Evolutionary conservation across 495 filamentous ascomycete genomes (phyloP).

Genomic region (Sporormia fimetaria): DNA sequence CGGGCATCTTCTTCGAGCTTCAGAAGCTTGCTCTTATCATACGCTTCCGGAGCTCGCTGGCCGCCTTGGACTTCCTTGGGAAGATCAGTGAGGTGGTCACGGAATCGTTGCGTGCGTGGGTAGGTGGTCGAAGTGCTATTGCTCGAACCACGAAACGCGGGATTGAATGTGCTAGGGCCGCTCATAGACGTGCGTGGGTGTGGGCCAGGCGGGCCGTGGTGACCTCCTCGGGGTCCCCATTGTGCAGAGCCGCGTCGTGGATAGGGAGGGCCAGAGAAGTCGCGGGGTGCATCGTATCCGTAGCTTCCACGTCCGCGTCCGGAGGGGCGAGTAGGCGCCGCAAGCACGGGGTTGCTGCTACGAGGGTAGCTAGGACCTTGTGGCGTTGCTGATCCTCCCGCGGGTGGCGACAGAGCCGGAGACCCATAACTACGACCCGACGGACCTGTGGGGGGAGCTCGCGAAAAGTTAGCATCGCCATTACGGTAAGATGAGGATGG

Average conservation of each 20-base stretch:
- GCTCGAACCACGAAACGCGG: slow-evolving; percentile 37
- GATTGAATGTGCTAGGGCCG: slow-evolving; percentile 14
- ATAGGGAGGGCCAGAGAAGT: slow-evolving; percentile 20
- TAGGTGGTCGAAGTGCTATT: slow-evolving; percentile 41
- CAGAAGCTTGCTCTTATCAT: slow-evolving; percentile 25
- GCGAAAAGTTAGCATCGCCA: slow-evolving; percentile 24
- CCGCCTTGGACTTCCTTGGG: slow-evolving; percentile 44
- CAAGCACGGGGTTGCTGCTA: slow-evolving; percentile 41
- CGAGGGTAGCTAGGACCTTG: slow-evolving; percentile 41
- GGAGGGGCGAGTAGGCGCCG: slow-evolving; percentile 51
- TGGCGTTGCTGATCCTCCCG: slow-evolving; percentile 37
- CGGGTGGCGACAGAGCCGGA: slow-evolving; percentile 36
- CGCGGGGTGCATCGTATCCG: slow-evolving; percentile 27
- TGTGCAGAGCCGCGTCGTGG: slow-evolving; percentile 24
- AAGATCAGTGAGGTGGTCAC: slow-evolving; percentile 40
- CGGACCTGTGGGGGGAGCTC: slow-evolving; percentile 32
- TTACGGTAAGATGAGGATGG: slow-evolving; percentile 27
- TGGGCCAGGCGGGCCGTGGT: slow-evolving; percentile 9
- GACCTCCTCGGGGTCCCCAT: slow-evolving; percentile 24
- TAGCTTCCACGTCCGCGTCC: slow-evolving; percentile 34
- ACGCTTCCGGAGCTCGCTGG: slow-evolving; percentile 40
- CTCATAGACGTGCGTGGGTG: slow-evolving; percentile 16
- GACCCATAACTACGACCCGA: slow-evolving; percentile 31
- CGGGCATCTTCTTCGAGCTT: slow-evolving; percentile 45
- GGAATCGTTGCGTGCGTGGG: slow-evolving; percentile 41